Evolutionary conservation across 371 early-diverging fungal genomes (phyloP).

Genomic region (Mortierella sp.): DNA sequence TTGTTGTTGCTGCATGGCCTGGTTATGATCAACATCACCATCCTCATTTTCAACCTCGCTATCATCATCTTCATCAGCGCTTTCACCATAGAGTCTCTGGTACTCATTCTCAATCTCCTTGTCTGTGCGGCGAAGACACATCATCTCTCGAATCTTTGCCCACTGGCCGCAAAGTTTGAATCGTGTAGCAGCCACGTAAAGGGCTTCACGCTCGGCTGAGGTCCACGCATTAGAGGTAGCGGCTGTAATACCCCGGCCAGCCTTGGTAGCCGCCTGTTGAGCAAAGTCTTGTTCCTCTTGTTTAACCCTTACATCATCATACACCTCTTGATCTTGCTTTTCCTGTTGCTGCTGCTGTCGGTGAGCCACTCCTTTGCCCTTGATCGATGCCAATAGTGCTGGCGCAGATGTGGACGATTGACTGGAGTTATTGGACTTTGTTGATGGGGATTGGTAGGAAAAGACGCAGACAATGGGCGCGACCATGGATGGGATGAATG

Average conservation of each 20-base stretch:
- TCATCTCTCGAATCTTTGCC: slow-evolving; percentile 39
- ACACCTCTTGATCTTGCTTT: slow-evolving; percentile 1
- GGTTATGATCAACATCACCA: background rate
- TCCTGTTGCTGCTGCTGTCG: background rate
- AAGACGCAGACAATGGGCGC: slow-evolving; percentile 56
- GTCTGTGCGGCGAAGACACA: slow-evolving; percentile 41
- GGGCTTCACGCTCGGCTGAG: slow-evolving; percentile 34
- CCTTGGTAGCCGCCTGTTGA: slow-evolving; percentile 8
- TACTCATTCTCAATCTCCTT: slow-evolving; percentile 43
- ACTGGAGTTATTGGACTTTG: slow-evolving; percentile 15
- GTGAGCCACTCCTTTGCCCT: slow-evolving; percentile 1
- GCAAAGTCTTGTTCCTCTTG: background rate
- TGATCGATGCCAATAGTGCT: background rate
- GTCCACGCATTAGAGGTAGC: slow-evolving; percentile 34
- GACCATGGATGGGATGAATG: slow-evolving; percentile 50
- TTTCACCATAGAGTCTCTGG: slow-evolving; percentile 36
- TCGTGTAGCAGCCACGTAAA: slow-evolving; percentile 37
- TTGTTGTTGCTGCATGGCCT: background rate
- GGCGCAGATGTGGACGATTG: slow-evolving; percentile 20
- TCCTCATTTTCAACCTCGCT: background rate
- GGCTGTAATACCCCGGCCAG: slow-evolving; percentile 14
- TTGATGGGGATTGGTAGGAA: slow-evolving; percentile 40
- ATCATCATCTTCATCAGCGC: slow-evolving; percentile 20
- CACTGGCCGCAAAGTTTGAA: slow-evolving; percentile 37
- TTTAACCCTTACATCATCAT: background rate